Percentiles rank a stretch among this genome's conserved stretches.
Conservation (phyloP, 2,329 filamentous ascomycete species). For the Beauveria caledonica region DNA sequence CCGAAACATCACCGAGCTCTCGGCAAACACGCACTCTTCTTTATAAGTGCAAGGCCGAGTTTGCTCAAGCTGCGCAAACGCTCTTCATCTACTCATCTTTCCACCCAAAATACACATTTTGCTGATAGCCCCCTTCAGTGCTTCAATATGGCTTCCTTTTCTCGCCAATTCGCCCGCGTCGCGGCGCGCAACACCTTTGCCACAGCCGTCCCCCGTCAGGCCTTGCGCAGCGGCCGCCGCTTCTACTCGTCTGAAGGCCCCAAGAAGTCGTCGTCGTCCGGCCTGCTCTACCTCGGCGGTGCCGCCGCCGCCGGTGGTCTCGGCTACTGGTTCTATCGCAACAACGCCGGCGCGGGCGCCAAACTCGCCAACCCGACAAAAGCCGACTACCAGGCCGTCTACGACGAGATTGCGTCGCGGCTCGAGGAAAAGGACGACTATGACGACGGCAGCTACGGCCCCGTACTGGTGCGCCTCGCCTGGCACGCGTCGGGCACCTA, state of each 20-base stretch:
- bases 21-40: not conserved
- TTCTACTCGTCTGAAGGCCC: conserved; percentile 67
- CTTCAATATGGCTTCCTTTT: conserved; percentile 31
- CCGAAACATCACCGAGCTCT: not conserved
- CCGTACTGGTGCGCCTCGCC: conserved; percentile 79
- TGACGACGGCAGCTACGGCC: conserved; percentile 92
- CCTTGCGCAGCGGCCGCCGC: conserved; percentile 67
- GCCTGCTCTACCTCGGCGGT: conserved; percentile 50
- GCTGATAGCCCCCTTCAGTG: not conserved
- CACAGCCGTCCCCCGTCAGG: conserved; percentile 51
- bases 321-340: conserved; percentile 58
- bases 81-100: not conserved
- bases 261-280: conserved; percentile 39
- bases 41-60: not conserved
- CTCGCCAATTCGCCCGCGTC: conserved; percentile 49
- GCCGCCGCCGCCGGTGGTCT: conserved; percentile 53
- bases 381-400: conserved; percentile 92
- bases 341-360: conserved; percentile 40
- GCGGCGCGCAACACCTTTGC: conserved; percentile 49
- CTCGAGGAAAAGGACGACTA: conserved; percentile 90
- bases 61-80: not conserved
- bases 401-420: conserved; percentile 71
- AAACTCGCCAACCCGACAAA: conserved; percentile 64
- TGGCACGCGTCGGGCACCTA: conserved; percentile 95
- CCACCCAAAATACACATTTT: not conserved